phyloP scores from a whole-genome alignment of 1,284 basidiomycete genomes.

The Cutaneotrichosporon daszewskae region DNA sequence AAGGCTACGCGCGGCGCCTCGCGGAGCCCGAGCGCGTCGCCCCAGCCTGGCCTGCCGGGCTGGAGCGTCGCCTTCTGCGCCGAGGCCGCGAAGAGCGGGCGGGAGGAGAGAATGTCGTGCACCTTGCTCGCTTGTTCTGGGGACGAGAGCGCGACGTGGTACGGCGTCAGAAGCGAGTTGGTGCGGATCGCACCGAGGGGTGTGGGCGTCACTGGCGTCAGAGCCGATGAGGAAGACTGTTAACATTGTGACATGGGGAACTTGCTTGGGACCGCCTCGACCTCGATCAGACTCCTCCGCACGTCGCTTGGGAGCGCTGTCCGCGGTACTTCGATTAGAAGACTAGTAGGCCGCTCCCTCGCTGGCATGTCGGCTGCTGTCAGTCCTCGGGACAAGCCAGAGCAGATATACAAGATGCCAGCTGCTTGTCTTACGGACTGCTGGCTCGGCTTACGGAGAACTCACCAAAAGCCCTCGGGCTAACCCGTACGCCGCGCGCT shows the following conservation, averaged over 20 bases:
- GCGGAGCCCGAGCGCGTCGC: neutral
- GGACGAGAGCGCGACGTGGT: slow-evolving; percentile 17
- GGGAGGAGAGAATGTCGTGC: slow-evolving; percentile 10
- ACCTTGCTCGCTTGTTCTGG: slow-evolving; percentile 5
- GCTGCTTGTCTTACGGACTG: too few relatives aligned
- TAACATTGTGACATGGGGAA: slow-evolving; percentile 19
- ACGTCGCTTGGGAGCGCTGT: slow-evolving; percentile 22
- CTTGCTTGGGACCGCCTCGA: slow-evolving; percentile 17
- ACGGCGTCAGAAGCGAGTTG: slow-evolving; percentile 16
- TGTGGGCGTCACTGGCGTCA: slow-evolving; percentile 18
- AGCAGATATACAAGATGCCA: too few relatives aligned
- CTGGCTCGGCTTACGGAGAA: too few relatives aligned
- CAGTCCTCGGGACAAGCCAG: too few relatives aligned
- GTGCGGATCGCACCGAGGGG: slow-evolving; percentile 19
- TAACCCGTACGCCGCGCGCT: too few relatives aligned
- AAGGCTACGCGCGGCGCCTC: slow-evolving; percentile 3
- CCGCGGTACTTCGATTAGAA: slow-evolving; percentile 21
- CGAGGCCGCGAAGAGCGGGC: slow-evolving; percentile 14
- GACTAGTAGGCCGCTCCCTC: neutral
- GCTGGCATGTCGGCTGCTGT: neutral
- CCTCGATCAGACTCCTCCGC: slow-evolving; percentile 17
- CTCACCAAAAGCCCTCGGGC: too few relatives aligned
- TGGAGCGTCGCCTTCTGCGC: too few relatives aligned
- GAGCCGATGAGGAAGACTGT: neutral
- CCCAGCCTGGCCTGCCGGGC: neutral